Base-by-base conservation (phyloP, 2,329 filamentous ascomycete genomes). In the Monilinia fructicola region DNA sequence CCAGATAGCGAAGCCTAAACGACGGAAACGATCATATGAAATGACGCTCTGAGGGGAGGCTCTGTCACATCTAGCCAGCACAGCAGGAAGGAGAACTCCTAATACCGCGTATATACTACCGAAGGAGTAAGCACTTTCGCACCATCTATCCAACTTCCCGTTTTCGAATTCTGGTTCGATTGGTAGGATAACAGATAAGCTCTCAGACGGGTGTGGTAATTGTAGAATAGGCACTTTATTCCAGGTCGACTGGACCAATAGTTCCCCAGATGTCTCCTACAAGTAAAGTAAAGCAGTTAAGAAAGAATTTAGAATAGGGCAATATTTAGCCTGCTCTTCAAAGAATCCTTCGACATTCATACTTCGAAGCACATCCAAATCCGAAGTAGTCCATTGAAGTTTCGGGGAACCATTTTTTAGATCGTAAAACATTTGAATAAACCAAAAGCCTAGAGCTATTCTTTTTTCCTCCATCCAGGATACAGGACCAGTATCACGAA, bases 391-490 rank as follows among this genome's bases (percentile, higher is more conserved):
- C 23, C 50, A 53, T 18, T 14, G 12, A 53, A 52, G 50, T 52
- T 28, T 26, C 23, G 12, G 4, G 23, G 10, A 52, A 52, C 26
- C 26, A 9, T 28, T 52, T 28, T 52, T 52, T 5, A 28, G 23
- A 52, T 52, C 50, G 23, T 52, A 52, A 28, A 52, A 52, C 50
- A 52, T 14, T 16, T 28, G 23, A 12, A 52, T 28, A 52, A 28
- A 52, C 50, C 23, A 28, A 52, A 52, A 52, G 16, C 7, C 50
- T 16, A 11, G 12, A 28, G 23, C 23, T 0, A 53, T 28, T 18
- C 26, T 53, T 53, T 53, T 53, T 12, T 53, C 23, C 50, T 53
- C 50, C 31, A 28, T 53, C 50, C 50, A 53, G 28, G 50, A 53
- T 31, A 26, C 12, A 4, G 23, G 23, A 28, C 23, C 26, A 31